A percentile compares a stretch with the other conserved stretches of the same genome.
These are phyloP conservation scores for Crithidia acanthocephali DNA, from an alignment of 208 protist species.

Conservation along the genomic window DNA sequence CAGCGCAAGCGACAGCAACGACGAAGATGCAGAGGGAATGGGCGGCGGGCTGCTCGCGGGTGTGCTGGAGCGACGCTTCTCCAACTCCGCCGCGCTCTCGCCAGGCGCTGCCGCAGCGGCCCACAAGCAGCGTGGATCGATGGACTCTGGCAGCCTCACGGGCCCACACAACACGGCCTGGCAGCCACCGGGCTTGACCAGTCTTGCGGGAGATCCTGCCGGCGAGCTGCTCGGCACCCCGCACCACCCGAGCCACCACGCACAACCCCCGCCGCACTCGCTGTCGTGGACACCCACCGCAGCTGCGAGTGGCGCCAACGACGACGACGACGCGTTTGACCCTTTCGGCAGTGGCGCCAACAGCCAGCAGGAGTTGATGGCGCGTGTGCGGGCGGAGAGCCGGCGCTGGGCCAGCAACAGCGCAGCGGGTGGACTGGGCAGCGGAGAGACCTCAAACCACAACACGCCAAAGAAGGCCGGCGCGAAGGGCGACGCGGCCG, in stretches of 20 bases:
- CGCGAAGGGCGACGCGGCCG: background rate
- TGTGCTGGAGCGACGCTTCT: constrained; percentile 1
- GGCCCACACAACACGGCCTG: background rate
- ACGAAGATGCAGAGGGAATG: background rate
- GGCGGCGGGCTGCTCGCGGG: background rate
- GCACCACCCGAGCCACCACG: background rate
- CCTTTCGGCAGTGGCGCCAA: constrained; percentile 17
- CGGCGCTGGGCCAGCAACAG: constrained; percentile 10
- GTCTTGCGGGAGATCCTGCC: background rate
- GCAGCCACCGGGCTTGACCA: constrained; percentile 17
- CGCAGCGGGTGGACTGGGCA: background rate
- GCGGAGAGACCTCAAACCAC: background rate
- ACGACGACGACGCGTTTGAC: constrained; percentile 6
- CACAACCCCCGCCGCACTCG: background rate
- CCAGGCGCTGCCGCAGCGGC: background rate
- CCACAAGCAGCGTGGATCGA: background rate
- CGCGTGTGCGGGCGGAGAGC: constrained; percentile 26
- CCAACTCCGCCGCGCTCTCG: background rate
- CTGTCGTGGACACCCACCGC: background rate
- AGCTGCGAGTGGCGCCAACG: background rate
- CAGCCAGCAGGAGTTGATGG: constrained; percentile 27
- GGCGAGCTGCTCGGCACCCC: background rate
- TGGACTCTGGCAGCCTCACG: background rate
- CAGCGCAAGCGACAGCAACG: background rate
- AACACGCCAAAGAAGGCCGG: background rate